Base-by-base conservation (phyloP, 2,329 filamentous ascomycete species). In the Trichoderma afroharzianum region DNA sequence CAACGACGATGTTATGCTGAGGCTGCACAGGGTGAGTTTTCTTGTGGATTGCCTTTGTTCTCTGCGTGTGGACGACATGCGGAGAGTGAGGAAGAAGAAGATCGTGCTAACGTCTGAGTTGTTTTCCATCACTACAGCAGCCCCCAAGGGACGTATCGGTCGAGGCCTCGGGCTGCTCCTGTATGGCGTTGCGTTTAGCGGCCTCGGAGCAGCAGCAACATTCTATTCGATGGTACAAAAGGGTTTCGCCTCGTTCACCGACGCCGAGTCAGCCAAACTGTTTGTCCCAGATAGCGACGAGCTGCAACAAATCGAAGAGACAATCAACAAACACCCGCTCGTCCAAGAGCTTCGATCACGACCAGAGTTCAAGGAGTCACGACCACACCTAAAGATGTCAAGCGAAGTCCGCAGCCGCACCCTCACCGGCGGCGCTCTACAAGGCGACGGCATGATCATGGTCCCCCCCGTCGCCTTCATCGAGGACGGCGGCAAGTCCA, bases 351-450 rank as follows among this genome's bases (percentile, higher is more conserved):
- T 98, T 63, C 91, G 95, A 61, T 81, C 82, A 21, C 86, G 92
- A 76, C 84, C 90, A 1, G 87, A 88, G 30, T 92, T 91, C 80
- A 87, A 84, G 39, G 94, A 97, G 80, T 91, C 92, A 39, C 88
- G 96, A 53, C 95, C 95, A 12, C 94, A 97, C 79, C 84, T 98
- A 79, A 96, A 95, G 82, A 92, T 98, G 78, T 94, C 95, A 0
- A 84, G 86, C 30, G 81, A 86, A 3, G 87, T 94, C 80, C 89
- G 92, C 50, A 82, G 83, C 3, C 90, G 93, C 79, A 97, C 91
- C 81, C 86, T 99, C 67, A 98, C 95, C 0, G 93, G 88, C 36
- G 93, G 93, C 6, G 92, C 92, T 14, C 85, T 99, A 14, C 80
- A 92, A 21, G 95, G 94, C 0, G 87, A 91, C 0, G 90, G 90